Conservation (phyloP, 1,284 basidiomycete genomes). For the Amylostereum areolatum region DNA sequence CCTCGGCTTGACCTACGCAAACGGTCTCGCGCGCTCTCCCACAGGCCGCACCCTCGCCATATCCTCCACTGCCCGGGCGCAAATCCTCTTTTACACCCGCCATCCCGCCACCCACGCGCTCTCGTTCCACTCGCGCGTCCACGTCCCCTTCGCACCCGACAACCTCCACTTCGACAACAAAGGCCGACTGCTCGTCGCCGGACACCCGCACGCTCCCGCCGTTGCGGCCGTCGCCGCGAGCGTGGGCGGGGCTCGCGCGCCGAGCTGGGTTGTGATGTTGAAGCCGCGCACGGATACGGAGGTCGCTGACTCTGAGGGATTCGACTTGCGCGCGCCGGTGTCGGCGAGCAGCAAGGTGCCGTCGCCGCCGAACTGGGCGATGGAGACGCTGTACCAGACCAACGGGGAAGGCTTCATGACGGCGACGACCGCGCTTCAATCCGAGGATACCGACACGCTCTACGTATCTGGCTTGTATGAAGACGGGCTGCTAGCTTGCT, state of each 20-base stretch:
- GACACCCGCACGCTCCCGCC: slow-evolving; percentile 57
- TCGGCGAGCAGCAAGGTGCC: slow-evolving; percentile 36
- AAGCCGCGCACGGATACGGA: slow-evolving; percentile 12
- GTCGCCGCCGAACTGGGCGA: slow-evolving; percentile 28
- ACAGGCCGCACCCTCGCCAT: slow-evolving; percentile 45
- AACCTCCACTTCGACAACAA: slow-evolving; percentile 50
- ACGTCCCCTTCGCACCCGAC: slow-evolving; percentile 54
- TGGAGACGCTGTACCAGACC: slow-evolving; percentile 62
- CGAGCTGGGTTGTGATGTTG: slow-evolving; percentile 54
- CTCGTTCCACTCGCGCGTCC: slow-evolving; percentile 30
- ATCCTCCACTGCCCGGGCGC: slow-evolving; percentile 42
- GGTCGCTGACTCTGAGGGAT: slow-evolving; percentile 15
- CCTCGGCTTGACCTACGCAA: slow-evolving; percentile 54
- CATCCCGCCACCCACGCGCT: slow-evolving; percentile 35
- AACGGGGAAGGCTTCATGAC: slow-evolving; percentile 47
- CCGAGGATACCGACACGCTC: slow-evolving; percentile 37
- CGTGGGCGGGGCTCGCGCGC: slow-evolving; percentile 29
- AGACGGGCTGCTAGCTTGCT: slow-evolving; percentile 47
- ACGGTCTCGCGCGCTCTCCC: slow-evolving; percentile 57
- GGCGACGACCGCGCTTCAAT: slow-evolving; percentile 45
- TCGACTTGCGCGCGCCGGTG: slow-evolving; percentile 39
- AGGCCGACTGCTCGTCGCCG: slow-evolving; percentile 47
- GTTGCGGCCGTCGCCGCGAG: slow-evolving; percentile 39
- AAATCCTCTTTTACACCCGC: slow-evolving; percentile 46
- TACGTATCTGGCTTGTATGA: slow-evolving; percentile 56